These are phyloP conservation scores for Eugenia klotzschiana DNA, from an alignment of 441 rosid genomes.

Conservation along the genomic window DNA sequence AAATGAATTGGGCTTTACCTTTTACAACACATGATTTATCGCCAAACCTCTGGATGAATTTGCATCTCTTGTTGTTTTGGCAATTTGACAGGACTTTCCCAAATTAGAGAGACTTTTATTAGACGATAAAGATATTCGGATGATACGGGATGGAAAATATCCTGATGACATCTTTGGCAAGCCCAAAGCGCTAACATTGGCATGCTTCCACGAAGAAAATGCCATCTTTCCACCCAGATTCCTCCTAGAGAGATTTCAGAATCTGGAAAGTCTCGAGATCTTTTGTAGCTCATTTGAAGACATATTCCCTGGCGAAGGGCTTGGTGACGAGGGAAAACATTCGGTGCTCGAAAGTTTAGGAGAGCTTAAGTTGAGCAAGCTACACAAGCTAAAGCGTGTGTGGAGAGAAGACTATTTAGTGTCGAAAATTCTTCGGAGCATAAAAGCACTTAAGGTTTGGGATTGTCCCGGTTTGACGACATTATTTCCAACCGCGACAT, in stretches of 20 bases:
- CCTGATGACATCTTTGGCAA: not conserved
- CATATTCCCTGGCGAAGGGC: not conserved
- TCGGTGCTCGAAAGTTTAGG: not conserved
- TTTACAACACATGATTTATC: no score
- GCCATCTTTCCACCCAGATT: rapidly evolving
- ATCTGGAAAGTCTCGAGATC: not conserved
- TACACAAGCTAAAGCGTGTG: not conserved
- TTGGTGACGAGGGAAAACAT: not conserved
- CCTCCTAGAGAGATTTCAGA: not conserved
- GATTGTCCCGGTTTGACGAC: not conserved
- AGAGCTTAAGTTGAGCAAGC: not conserved
- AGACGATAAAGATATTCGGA: not conserved
- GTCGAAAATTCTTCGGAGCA: rapidly evolving
- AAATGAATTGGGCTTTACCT: no score
- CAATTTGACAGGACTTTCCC: not conserved
- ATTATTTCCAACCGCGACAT: rapidly evolving
- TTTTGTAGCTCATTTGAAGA: not conserved
- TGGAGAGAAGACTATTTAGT: not conserved
- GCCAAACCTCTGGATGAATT: not conserved
- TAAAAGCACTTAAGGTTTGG: rapidly evolving
- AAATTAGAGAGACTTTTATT: not conserved
- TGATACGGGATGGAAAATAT: not conserved
- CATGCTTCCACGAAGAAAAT: not conserved
- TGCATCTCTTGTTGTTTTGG: not conserved
- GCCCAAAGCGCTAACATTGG: not conserved